Conservation (phyloP, 768 basidiomycete genomes). For the Paxillus rubicundulus region DNA sequence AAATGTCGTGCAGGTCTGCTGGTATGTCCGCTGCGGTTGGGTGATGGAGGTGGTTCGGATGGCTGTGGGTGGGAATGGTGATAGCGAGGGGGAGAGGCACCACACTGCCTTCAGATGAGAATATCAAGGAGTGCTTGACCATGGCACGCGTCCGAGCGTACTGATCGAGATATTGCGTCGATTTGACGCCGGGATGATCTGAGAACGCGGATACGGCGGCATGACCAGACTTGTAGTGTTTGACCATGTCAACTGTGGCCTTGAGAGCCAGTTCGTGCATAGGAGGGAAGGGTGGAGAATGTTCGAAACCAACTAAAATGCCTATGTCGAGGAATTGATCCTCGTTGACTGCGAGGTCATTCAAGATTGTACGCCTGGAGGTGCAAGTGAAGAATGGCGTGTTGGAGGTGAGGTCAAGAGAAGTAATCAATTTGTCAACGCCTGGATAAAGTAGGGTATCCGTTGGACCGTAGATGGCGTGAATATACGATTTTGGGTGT, state of each 20-base stretch:
- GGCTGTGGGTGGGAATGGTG: conserved; percentile 45
- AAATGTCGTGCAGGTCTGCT: conserved; percentile 88
- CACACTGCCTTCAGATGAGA: conserved; percentile 83
- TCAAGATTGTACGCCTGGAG: conserved; percentile 74
- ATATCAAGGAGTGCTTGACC: conserved; percentile 87
- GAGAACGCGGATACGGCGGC: conserved; percentile 72
- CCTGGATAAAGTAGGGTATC: conserved; percentile 88
- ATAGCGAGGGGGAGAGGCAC: conserved; percentile 77
- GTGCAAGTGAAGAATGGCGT: conserved; percentile 79
- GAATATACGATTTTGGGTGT: conserved; percentile 90
- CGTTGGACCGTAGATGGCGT: conserved; percentile 88
- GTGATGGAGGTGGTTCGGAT: conserved; percentile 60
- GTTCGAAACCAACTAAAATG: conserved; percentile 88
- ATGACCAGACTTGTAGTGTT: conserved; percentile 87
- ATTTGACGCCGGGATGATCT: conserved; percentile 82
- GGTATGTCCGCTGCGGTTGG: conserved; percentile 89
- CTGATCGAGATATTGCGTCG: conserved; percentile 75
- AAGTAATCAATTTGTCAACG: conserved; percentile 87
- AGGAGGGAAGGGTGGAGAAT: conserved; percentile 77
- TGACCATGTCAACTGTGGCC: conserved; percentile 88
- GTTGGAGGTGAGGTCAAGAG: conserved; percentile 69
- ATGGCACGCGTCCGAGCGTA: conserved; percentile 89
- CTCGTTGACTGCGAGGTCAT: conserved; percentile 62
- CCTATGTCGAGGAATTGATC: conserved; percentile 96
- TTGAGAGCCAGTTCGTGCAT: conserved; percentile 79